phyloP scores from a whole-genome alignment of 2,329 filamentous ascomycete species.

The Hypocreales sp. region DNA sequence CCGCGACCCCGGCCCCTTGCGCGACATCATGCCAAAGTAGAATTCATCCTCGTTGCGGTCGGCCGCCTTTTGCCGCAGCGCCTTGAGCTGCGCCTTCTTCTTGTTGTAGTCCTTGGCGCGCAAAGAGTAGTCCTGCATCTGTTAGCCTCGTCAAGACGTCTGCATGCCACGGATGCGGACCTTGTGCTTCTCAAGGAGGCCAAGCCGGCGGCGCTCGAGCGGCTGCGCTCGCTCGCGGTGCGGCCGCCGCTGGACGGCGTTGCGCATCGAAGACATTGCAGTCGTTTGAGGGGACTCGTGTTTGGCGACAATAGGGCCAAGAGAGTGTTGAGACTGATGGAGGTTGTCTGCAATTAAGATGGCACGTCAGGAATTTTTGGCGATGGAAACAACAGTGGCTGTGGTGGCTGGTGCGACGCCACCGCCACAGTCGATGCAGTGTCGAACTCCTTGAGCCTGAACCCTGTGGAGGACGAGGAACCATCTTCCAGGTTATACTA shows the following conservation, averaged over 20 bases:
- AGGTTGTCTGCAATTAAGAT: too few relatives aligned
- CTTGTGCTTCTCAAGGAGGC: constrained; percentile 93
- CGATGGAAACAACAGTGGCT: too few relatives aligned
- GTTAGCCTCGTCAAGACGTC: too few relatives aligned
- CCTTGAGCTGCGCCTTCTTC: constrained; percentile 46
- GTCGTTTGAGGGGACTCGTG: too few relatives aligned
- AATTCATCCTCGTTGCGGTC: constrained; percentile 60
- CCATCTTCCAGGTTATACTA: too few relatives aligned
- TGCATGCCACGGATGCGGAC: too few relatives aligned
- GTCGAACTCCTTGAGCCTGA: too few relatives aligned
- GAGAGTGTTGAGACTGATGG: neutral
- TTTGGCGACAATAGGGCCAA: too few relatives aligned
- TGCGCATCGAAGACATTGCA: constrained; percentile 48
- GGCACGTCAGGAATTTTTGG: too few relatives aligned
- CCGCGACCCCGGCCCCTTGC: constrained; percentile 35
- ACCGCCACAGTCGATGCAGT: too few relatives aligned
- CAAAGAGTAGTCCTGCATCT: constrained; percentile 51
- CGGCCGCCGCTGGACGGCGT: constrained; percentile 61
- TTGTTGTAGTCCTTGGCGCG: constrained; percentile 51
- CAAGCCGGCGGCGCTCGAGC: constrained; percentile 67
- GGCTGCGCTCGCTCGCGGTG: constrained; percentile 87
- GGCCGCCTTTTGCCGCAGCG: constrained; percentile 43
- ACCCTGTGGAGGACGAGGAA: too few relatives aligned
- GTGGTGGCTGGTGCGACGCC: too few relatives aligned
- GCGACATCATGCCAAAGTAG: constrained; percentile 55